phyloP scores from a whole-genome alignment of 495 filamentous ascomycete species.

The Penicillium flavigenum region DNA sequence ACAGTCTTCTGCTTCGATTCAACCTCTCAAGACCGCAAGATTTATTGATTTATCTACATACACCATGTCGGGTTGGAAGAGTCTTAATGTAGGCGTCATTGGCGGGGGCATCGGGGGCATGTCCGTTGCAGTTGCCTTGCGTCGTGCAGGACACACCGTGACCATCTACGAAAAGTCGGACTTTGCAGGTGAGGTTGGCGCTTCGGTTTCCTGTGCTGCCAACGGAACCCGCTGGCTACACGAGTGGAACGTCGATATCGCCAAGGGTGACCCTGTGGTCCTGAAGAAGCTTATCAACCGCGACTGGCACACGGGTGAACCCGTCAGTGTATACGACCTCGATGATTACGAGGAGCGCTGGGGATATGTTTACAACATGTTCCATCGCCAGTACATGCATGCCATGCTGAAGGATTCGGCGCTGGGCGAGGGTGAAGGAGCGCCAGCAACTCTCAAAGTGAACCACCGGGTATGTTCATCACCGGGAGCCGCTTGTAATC shows the following conservation, averaged over 20 bases:
- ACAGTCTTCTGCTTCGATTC: neutral
- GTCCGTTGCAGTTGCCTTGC: conserved; percentile 59
- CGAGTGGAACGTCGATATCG: conserved; percentile 45
- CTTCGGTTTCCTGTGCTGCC: conserved; percentile 45
- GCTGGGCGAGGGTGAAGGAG: conserved; percentile 42
- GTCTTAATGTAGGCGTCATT: conserved; percentile 54
- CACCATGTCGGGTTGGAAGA: conserved; percentile 32
- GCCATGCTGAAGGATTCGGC: conserved; percentile 52
- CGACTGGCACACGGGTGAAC: conserved; percentile 49
- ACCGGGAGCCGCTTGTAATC: too few species aligned
- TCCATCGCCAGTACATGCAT: conserved; percentile 57
- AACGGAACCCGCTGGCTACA: conserved; percentile 48
- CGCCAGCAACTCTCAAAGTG: conserved; percentile 40
- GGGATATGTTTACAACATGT: conserved; percentile 55
- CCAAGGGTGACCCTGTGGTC: conserved; percentile 48
- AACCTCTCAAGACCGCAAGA: neutral
- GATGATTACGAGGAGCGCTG: conserved; percentile 45
- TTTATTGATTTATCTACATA: neutral
- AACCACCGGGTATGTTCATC: conserved; percentile 39
- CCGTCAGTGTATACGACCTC: conserved; percentile 45
- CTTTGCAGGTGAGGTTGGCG: conserved; percentile 45
- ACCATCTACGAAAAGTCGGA: conserved; percentile 46
- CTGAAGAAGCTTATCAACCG: conserved; percentile 49
- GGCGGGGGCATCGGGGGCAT: conserved; percentile 73
- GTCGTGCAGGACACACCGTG: conserved; percentile 64